Evolutionary conservation across 768 basidiomycete species (phyloP), one percentile per base, ranked within the genome.

Genomic region (Dendrothele bispora): DNA sequence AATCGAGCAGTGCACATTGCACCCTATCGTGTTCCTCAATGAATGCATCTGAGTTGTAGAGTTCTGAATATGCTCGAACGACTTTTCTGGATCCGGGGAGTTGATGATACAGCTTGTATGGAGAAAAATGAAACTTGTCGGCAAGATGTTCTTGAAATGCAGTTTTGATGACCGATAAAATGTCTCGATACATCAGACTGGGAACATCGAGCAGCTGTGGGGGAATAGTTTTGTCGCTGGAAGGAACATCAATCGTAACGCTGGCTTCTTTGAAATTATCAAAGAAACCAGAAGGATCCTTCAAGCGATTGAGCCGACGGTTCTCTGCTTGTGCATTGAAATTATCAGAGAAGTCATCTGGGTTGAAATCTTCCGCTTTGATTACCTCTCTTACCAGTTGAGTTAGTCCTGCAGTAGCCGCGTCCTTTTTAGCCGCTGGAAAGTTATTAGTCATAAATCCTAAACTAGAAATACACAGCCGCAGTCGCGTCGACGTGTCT

Each of bases 181-280:
- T 39, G 0, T 32, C 39, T 1, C 63, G 61, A 30, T 64, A 52
- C 29, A 58, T 53, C 2, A 73, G 51, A 3, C 61, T 61, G 2
- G 53, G 49, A 3, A 72, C 60, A 2, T 41, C 21, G 30, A 68
- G 58, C 1, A 8, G 41, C 1, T 11, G 14, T 0, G 65, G 61
- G 2, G 61, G 54, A 1, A 49, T 42, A 4, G 39, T 50, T 29
- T 59, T 56, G 1, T 41, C 25, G 15, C 36, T 38, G 5, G 61
- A 54, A 0, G 68, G 69, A 0, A 73, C 41, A 2, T 42, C 29
- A 7, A 73, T 63, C 12, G 58, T 43, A 15, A 71, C 60, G 3
- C 48, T 40, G 3, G 50, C 40, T 18, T 53, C 39, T 15, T 53
- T 28, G 39, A 55, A 60, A 17, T 56, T 39, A 25, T 39, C 7